These are phyloP conservation scores for Fusarium marasasianum DNA, from an alignment of 2,329 filamentous ascomycete genomes.

Conservation along the genomic window DNA sequence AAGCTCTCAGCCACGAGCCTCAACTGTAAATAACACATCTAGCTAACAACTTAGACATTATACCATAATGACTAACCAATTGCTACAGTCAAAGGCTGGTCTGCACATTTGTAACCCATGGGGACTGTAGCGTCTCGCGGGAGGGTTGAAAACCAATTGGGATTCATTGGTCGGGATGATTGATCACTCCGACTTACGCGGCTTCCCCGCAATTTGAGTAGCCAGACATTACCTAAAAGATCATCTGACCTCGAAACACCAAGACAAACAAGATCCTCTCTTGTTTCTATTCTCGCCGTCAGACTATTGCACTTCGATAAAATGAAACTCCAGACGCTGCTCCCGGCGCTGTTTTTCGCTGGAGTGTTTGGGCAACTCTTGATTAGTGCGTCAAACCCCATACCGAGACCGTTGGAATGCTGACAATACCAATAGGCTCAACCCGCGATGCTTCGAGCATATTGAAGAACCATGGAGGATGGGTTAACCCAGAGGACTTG, in stretches of 20 bases:
- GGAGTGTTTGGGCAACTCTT: background rate
- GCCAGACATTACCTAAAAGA: background rate
- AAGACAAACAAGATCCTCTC: background rate
- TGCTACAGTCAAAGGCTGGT: no score
- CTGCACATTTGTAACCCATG: no score
- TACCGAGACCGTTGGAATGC: background rate
- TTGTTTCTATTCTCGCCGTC: background rate
- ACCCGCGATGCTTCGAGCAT: background rate
- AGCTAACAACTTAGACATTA: no score
- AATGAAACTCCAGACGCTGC: background rate
- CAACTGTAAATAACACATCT: no score
- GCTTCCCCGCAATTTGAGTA: background rate
- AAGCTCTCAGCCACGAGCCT: no score
- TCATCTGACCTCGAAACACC: background rate
- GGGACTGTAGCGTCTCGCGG: background rate
- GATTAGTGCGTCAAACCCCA: background rate
- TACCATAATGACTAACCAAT: no score
- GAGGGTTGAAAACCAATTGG: background rate
- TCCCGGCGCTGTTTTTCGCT: background rate
- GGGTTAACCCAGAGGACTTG: slow-evolving; percentile 28
- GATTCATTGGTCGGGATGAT: background rate
- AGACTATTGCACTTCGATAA: background rate
- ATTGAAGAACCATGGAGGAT: background rate
- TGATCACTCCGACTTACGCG: background rate
- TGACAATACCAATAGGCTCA: background rate